Evolutionary conservation across 306 rosid species (phyloP), one percentile per base, ranked within the genome.

Genomic region (Fragaria iinumae): DNA sequence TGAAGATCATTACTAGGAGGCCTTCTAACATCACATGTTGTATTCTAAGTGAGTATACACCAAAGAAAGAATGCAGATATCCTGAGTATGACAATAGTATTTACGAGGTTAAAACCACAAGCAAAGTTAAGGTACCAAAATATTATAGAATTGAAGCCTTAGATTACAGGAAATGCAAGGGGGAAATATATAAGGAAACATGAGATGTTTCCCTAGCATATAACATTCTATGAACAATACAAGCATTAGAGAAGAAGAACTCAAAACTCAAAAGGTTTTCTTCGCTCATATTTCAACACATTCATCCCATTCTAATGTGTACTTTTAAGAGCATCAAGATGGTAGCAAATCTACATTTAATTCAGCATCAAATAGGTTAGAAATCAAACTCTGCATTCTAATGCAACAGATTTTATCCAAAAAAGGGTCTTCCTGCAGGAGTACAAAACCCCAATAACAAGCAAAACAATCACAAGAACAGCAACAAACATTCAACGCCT

Each of bases 1-100:
- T 89, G 90, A 87, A 95, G 96, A 79, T 95, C 97, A 77, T 95
- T 95, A 55, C 96, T 86, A n/a, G 96, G 86, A 48, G 94, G 95
- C 77, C 97, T 85, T 88, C 97, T 89, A 50, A 95, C 82, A 55
- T 97, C 98, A 78, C 77, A 80, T 90, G 89, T 79, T 92, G 97
- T 72, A 95, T 87, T 87, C 98, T 86, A 73, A 92, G 87, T 39
- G 97, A 92, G 83, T 90, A 86, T 59, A 95, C 90, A 67, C 96
- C 96, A 69, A 81, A 92, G 50, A 83, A 79, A 78, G 97, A 95
- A 81, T 95, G 97, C 90, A 95, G 55, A 83, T 88, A 92, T 76
- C 98, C 96, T 95, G 82, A 43, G 52, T 68, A 79, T 25, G 76
- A 25, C 41, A 11, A 76, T 2, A 56, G 69, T 21, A 39, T 50